phyloP scores from a whole-genome alignment of 148 eudicot species.

The Tetragonia tetragonoides region DNA sequence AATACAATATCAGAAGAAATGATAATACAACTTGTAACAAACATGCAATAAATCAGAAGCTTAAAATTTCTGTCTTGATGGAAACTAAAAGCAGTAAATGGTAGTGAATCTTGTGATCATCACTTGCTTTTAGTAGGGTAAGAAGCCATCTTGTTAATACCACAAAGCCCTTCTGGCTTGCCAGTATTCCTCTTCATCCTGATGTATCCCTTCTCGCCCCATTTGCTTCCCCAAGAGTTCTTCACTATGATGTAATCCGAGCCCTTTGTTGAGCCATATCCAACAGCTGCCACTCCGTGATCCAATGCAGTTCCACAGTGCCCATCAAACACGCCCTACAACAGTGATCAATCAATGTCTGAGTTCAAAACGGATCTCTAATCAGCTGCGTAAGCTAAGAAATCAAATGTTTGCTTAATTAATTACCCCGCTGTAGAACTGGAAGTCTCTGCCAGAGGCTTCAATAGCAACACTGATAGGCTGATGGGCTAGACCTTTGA shows the following conservation, averaged over 20 bases:
- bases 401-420: not conserved
- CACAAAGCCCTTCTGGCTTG: slow-evolving; percentile 75
- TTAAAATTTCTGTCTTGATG: not conserved
- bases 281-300: slow-evolving; percentile 94
- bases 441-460: slow-evolving; percentile 93
- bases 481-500: slow-evolving; percentile 95
- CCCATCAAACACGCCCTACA: slow-evolving; percentile 95
- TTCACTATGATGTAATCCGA: slow-evolving; percentile 78
- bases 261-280: slow-evolving; percentile 78
- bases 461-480: slow-evolving; percentile 91
- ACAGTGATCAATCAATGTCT: not conserved
- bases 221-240: slow-evolving; percentile 94
- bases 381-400: not conserved
- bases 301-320: slow-evolving; percentile 84
- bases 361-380: not conserved
- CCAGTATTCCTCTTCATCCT: slow-evolving; percentile 87
- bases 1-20: slow-evolving; percentile 1
- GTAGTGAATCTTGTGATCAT: not conserved
- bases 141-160: slow-evolving; percentile 92
- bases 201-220: slow-evolving; percentile 96
- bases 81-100: not conserved
- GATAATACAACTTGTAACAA: not conserved
- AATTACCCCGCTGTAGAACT: slow-evolving; percentile 91
- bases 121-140: slow-evolving; percentile 67
- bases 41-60: too few species aligned